Evolutionary conservation across 371 early-diverging fungal species (phyloP), one percentile per base, ranked within the genome.

Genomic region (Saksenaea vasiformis): DNA sequence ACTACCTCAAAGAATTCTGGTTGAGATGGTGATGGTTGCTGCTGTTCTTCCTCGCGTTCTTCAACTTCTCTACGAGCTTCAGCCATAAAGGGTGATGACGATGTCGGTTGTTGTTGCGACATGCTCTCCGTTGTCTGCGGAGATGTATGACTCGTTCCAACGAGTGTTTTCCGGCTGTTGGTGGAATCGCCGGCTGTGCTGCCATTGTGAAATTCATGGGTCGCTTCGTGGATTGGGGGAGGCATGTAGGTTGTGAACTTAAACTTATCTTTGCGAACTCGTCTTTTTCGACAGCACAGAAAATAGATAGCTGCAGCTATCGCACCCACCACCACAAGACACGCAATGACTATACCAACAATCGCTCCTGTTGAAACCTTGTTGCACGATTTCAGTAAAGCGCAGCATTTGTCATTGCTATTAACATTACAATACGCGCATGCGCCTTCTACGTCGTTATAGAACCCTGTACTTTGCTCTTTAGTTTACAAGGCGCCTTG

Each of bases 1-100:
- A 75, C 51, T 1, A 71, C 80, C 28, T 74, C 65, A 61, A 69
- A 76, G 28, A 74, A 78, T 17, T 70, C 68, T 47, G 24, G 39
- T 39, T 15, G 37, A 53, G 43, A 27, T 13, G 8, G 37, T 53
- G 27, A 41, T 56, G 19, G 56, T 26, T 11, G 26, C 9, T 15
- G 56, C 44, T 44, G 56, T 27, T 47, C 51, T 22, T 47, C 51
- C 5, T 47, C 31, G 7, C 31, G 31, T 7, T 31, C 34, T 53
- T 53, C 19, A n/a, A n/a, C 28, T 35, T 63, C 63, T 34, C 55
- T 24, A 14, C 26, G 31, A 0, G 54, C 28, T 56, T 54, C 63
- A 28, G 63, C n/a, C 22, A 36, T 24, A 0, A 44, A 22, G 22
- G 59, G 61, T 34, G 66, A 44, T 24, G 22, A 54, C 13, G 60